These are phyloP conservation scores for Neurospora sp. DNA, from an alignment of 495 filamentous ascomycete genomes.

Conservation along the genomic window DNA sequence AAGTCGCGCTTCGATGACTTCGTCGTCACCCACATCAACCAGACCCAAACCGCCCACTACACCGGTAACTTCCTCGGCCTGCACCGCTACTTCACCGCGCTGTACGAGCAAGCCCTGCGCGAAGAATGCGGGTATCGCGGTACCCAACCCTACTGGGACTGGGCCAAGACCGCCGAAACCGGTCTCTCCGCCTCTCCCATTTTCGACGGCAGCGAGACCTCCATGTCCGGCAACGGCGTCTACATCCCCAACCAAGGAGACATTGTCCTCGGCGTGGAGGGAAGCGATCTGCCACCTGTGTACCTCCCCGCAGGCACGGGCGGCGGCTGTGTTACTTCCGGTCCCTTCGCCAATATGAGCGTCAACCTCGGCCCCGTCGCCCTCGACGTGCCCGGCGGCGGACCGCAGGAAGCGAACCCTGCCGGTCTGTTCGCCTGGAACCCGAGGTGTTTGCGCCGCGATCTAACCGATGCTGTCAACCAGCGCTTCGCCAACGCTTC, in stretches of 20 bases:
- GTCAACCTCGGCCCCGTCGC: slow-evolving; percentile 47
- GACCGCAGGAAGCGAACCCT: background rate
- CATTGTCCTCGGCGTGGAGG: slow-evolving; percentile 13
- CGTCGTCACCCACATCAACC: slow-evolving; percentile 54
- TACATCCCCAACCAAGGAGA: slow-evolving; percentile 26
- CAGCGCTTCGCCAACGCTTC: slow-evolving; percentile 37
- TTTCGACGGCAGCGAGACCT: slow-evolving; percentile 49
- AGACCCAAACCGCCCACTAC: slow-evolving; percentile 51
- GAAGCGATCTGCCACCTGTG: slow-evolving; percentile 11
- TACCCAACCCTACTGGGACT: slow-evolving; percentile 56
- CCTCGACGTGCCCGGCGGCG: slow-evolving; percentile 3
- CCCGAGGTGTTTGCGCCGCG: slow-evolving; percentile 55
- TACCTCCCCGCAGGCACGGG: slow-evolving; percentile 41
- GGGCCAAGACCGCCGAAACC: slow-evolving; percentile 37
- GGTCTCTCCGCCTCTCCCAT: slow-evolving; percentile 45
- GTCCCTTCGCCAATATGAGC: slow-evolving; percentile 44
- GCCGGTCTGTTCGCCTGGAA: slow-evolving; percentile 31
- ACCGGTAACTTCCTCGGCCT: slow-evolving; percentile 58
- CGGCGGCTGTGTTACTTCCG: slow-evolving; percentile 54
- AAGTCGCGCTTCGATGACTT: slow-evolving; percentile 58
- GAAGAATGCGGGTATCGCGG: slow-evolving; percentile 64
- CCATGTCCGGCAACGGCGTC: slow-evolving; percentile 51
- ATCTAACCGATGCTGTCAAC: slow-evolving; percentile 43
- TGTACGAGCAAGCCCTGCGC: slow-evolving; percentile 57
- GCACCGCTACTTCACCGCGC: slow-evolving; percentile 58